Evolutionary conservation across 108 stramenopile species (phyloP).

Genomic region (Mayamaea pseudoterrestris): DNA sequence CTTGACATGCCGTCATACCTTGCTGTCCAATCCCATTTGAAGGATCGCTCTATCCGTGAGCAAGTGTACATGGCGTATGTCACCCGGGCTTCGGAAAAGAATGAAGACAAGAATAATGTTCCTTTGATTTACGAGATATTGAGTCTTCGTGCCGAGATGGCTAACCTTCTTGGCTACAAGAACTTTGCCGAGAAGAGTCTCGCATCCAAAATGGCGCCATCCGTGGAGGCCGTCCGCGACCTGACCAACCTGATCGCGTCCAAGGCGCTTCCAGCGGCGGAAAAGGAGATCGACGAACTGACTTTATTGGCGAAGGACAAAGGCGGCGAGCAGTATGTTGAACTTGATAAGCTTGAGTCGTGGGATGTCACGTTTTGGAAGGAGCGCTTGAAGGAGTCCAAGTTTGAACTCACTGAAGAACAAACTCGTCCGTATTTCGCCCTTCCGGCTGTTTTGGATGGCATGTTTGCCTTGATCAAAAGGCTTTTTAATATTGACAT

Average conservation of each 20-base stretch:
- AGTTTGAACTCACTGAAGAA: conserved; percentile 90
- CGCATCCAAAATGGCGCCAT: conserved; percentile 89
- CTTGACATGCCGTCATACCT: conserved; percentile 91
- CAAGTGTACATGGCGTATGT: conserved; percentile 86
- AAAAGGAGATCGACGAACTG: conserved; percentile 82
- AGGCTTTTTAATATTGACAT: conserved; percentile 87
- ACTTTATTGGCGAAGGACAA: conserved; percentile 58
- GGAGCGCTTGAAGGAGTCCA: conserved; percentile 89
- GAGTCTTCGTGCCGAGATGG: conserved; percentile 63
- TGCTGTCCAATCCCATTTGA: conserved; percentile 86
- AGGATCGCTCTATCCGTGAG: conserved; percentile 81
- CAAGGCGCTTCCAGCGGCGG: conserved; percentile 87
- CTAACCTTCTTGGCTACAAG: conserved; percentile 78
- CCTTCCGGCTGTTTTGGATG: conserved; percentile 81
- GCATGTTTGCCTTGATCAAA: conserved; percentile 85
- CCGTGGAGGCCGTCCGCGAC: conserved; percentile 64
- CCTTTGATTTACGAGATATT: conserved; percentile 87
- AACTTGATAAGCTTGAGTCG: conserved; percentile 64
- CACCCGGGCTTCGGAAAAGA: conserved; percentile 74
- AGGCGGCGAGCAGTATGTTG: conserved; percentile 72
- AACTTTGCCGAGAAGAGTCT: conserved; percentile 85
- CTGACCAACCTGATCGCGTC: conserved; percentile 83
- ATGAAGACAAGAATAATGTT: conserved; percentile 72
- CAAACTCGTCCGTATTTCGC: conserved; percentile 95
- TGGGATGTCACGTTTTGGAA: conserved; percentile 91